Percentiles rank a stretch among this genome's conserved stretches.
These are phyloP conservation scores for Teratosphaeria epicoccoides DNA, from an alignment of 2,329 filamentous ascomycete species.

Conservation along the genomic window DNA sequence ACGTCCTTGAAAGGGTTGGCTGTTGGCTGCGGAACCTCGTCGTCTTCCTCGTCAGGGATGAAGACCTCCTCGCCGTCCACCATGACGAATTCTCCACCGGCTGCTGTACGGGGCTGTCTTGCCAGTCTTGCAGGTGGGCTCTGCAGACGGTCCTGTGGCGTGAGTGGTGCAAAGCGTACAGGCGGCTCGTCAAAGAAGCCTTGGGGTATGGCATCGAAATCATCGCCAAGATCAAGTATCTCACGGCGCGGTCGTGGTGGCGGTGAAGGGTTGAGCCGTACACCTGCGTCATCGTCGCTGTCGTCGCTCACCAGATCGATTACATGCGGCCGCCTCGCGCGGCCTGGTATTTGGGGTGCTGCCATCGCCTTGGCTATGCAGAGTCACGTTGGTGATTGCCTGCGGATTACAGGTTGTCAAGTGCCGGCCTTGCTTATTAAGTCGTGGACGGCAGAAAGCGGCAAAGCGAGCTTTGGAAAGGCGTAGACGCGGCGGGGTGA, in stretches of 20 bases:
- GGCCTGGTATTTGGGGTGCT: background rate
- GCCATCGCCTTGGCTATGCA: background rate
- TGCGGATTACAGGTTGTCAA: background rate
- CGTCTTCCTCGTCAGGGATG: slow-evolving; percentile 15
- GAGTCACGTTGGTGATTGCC: background rate
- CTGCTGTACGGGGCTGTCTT: background rate
- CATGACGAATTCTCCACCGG: slow-evolving; percentile 6
- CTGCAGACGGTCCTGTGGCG: background rate
- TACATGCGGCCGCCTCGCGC: slow-evolving; percentile 5
- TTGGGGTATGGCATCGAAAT: background rate
- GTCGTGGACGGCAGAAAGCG: background rate
- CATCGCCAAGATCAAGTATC: background rate
- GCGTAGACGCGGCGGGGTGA: background rate
- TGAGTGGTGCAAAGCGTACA: background rate
- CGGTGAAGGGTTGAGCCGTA: background rate
- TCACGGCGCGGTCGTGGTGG: background rate
- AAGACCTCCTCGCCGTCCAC: slow-evolving; percentile 16
- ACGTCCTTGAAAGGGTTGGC: background rate
- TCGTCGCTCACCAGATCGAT: slow-evolving; percentile 18
- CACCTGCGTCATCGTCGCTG: slow-evolving; percentile 6
- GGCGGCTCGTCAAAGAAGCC: slow-evolving; percentile 1
- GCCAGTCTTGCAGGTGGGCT: background rate
- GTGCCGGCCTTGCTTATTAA: background rate
- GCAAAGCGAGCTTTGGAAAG: background rate
- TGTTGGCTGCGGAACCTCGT: background rate